Evolutionary conservation across 345 rosid species (phyloP).

Genomic region (Eucalyptus marginata): DNA sequence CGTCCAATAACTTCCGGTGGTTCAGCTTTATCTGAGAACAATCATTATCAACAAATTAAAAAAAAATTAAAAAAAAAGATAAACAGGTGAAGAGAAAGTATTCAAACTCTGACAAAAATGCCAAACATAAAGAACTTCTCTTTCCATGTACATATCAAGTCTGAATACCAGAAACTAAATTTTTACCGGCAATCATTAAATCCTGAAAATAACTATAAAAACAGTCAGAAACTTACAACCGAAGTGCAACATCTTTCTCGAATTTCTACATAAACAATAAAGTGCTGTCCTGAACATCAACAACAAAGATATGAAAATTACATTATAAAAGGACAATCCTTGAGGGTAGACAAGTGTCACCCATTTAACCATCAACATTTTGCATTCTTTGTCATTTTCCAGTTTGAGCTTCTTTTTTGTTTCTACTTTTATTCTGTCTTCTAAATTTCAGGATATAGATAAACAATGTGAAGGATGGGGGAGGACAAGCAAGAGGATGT

Average conservation of each 20-base stretch:
- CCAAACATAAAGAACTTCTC: neutral
- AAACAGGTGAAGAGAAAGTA: neutral
- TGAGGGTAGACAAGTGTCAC: neutral
- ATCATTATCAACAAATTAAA: neutral
- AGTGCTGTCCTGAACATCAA: neutral
- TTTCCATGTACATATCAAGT: neutral
- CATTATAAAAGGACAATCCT: neutral
- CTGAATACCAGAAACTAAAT: neutral
- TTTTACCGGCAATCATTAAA: neutral
- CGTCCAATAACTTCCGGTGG: conserved; percentile 86
- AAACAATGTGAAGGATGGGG: neutral
- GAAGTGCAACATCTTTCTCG: neutral
- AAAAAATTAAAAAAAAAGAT: neutral
- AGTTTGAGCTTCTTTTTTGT: neutral
- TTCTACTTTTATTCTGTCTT: neutral
- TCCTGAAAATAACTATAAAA: neutral
- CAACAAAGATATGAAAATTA: neutral
- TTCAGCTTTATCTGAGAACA: conserved; percentile 64
- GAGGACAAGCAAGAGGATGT: neutral
- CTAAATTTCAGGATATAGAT: neutral
- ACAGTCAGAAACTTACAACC: neutral
- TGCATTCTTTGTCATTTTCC: neutral
- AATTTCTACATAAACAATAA: neutral
- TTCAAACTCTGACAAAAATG: neutral
- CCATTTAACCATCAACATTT: neutral